Conservation (phyloP, 208 protist species). For the Crithidia sp. region DNA sequence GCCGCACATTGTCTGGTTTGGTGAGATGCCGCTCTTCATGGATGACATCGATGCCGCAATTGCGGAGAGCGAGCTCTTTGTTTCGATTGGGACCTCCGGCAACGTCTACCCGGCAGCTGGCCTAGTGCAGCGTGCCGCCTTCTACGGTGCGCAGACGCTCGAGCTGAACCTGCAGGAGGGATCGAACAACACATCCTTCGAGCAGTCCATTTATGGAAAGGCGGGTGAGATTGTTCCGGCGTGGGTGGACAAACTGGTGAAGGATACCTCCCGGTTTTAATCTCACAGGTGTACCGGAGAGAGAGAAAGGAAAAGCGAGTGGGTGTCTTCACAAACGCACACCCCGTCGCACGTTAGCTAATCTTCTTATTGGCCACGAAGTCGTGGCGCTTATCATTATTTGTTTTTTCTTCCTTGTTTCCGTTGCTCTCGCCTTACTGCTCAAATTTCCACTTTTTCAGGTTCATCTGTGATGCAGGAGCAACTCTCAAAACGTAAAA, state of each 20-base stretch:
- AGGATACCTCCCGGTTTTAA: background rate
- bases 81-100: slow-evolving; percentile 74
- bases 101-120: slow-evolving; percentile 80
- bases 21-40: slow-evolving; percentile 76
- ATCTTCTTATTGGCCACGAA: no score
- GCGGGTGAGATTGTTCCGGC: slow-evolving; percentile 56
- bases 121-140: slow-evolving; percentile 44
- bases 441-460: no score
- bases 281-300: background rate
- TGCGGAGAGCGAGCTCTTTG: slow-evolving; percentile 61
- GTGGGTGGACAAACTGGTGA: slow-evolving; percentile 62
- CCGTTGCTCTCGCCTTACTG: background rate
- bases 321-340: no score
- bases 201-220: slow-evolving; percentile 50
- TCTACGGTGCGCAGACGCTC: slow-evolving; percentile 46
- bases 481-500: no score
- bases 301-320: background rate
- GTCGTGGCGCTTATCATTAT: background rate
- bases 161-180: slow-evolving; percentile 68
- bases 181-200: slow-evolving; percentile 49
- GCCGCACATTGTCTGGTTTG: slow-evolving; percentile 88
- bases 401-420: background rate
- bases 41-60: slow-evolving; percentile 51
- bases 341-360: no score
- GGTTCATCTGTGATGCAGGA: no score